Percentiles rank a stretch among this genome's conserved stretches.
Conservation (phyloP, 345 rosid genomes). For the Moringa oleifera region DNA sequence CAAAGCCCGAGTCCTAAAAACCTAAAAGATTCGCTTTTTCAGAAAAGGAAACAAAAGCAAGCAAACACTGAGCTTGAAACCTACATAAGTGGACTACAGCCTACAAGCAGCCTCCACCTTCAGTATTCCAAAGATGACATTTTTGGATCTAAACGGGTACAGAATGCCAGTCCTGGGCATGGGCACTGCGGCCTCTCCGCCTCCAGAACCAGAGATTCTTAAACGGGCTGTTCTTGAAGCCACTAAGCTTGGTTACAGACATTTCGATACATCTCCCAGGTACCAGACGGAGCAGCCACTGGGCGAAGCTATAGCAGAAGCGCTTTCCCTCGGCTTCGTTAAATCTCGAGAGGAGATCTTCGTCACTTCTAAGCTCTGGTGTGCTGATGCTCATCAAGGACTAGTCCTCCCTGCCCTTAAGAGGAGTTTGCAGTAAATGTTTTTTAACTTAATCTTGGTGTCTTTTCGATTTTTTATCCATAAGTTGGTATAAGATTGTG, state of each 20-base stretch:
- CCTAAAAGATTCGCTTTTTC: too few relatives aligned
- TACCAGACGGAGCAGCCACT: constrained; percentile 35
- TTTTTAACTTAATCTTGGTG: not conserved
- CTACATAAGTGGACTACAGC: too few relatives aligned
- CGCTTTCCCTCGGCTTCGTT: constrained; percentile 26
- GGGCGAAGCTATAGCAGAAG: constrained; percentile 38
- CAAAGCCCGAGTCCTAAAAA: too few relatives aligned
- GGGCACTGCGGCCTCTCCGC: constrained; percentile 13
- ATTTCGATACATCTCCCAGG: constrained; percentile 41
- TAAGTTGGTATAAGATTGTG: not conserved
- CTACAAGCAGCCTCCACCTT: too few relatives aligned
- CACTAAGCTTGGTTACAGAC: constrained; percentile 38
- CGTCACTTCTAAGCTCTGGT: constrained; percentile 46
- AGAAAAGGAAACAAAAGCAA: too few relatives aligned
- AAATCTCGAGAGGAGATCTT: constrained; percentile 31
- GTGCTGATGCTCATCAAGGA: not conserved
- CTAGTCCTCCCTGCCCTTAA: constrained; percentile 9
- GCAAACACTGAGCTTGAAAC: too few relatives aligned
- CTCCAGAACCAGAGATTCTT: constrained; percentile 5
- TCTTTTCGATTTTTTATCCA: not conserved
- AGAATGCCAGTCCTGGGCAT: constrained; percentile 28
- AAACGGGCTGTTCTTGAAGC: constrained; percentile 20
- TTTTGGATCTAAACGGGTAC: constrained; percentile 15
- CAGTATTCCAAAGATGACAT: not conserved
- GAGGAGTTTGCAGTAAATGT: not conserved